Conservation (phyloP, 179 eudicot species). For the Actinidia polygama region DNA sequence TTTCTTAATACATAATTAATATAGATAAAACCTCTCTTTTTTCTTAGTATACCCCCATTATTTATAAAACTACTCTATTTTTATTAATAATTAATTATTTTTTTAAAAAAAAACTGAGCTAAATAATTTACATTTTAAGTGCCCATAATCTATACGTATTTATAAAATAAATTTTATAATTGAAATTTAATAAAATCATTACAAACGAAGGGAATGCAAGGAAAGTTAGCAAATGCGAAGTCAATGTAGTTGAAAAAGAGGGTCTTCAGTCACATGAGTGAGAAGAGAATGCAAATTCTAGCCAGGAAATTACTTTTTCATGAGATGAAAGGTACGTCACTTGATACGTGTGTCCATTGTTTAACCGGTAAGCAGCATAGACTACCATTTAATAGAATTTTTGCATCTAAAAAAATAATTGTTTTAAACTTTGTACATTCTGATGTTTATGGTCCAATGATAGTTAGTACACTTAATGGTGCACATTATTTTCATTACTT, state of each 20-base stretch:
- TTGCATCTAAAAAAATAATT: background rate
- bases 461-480: background rate
- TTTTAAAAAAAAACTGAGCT: no score
- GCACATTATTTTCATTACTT: background rate
- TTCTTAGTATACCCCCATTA: no score
- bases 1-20: no score
- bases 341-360: background rate
- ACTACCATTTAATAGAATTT: background rate
- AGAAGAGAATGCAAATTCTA: no score
- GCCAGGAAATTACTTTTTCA: background rate
- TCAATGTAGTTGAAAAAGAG: background rate
- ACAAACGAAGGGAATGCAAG: background rate
- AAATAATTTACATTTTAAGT: background rate
- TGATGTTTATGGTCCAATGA: slow-evolving; percentile 10
- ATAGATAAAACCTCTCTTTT: no score
- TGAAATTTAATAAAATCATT: no score
- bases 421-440: background rate
- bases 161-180: no score
- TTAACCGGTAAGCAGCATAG: background rate
- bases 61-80: no score
- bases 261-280: background rate
- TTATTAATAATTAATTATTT: no score
- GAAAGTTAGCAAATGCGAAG: background rate
- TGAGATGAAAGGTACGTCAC: background rate
- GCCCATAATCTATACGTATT: background rate